phyloP scores from a whole-genome alignment of 2,329 filamentous ascomycete species.

The Taxawa tesnikishii region DNA sequence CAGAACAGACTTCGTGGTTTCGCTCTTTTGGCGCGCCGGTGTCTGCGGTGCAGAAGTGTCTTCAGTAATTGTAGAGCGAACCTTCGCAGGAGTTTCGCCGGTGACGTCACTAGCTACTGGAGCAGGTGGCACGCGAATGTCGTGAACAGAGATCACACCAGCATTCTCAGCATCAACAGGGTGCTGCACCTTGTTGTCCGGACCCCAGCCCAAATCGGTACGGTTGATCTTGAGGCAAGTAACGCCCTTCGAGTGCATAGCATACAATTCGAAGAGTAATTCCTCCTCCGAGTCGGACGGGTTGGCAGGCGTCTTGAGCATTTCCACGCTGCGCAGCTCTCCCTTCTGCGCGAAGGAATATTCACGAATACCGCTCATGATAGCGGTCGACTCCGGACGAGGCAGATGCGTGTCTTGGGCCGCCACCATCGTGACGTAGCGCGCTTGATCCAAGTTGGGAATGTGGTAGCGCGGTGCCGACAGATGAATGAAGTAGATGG shows the following conservation, averaged over 20 bases:
- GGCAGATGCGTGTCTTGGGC: constrained; percentile 61
- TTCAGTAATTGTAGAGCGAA: constrained; percentile 10
- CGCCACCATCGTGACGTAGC: constrained; percentile 69
- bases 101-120: constrained; percentile 21
- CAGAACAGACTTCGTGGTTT: constrained; percentile 11
- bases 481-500: constrained; percentile 90
- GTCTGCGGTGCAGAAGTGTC: constrained; percentile 8
- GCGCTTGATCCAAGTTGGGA: constrained; percentile 68
- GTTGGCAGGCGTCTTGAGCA: constrained; percentile 59
- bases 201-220: constrained; percentile 81
- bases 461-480: constrained; percentile 90
- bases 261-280: constrained; percentile 84
- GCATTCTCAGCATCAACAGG: constrained; percentile 64
- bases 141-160: constrained; percentile 62
- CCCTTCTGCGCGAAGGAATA: constrained; percentile 85
- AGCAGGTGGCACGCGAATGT: constrained; percentile 22
- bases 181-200: constrained; percentile 75
- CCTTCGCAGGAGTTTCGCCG: constrained; percentile 9
- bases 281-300: constrained; percentile 48
- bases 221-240: constrained; percentile 78
- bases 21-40: constrained; percentile 11
- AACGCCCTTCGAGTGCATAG: constrained; percentile 96
- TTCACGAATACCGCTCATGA: constrained; percentile 92
- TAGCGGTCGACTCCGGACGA: constrained; percentile 85
- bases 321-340: constrained; percentile 76